Evolutionary conservation across 495 filamentous ascomycete genomes (phyloP).

Genomic region (Neurospora sp.): DNA sequence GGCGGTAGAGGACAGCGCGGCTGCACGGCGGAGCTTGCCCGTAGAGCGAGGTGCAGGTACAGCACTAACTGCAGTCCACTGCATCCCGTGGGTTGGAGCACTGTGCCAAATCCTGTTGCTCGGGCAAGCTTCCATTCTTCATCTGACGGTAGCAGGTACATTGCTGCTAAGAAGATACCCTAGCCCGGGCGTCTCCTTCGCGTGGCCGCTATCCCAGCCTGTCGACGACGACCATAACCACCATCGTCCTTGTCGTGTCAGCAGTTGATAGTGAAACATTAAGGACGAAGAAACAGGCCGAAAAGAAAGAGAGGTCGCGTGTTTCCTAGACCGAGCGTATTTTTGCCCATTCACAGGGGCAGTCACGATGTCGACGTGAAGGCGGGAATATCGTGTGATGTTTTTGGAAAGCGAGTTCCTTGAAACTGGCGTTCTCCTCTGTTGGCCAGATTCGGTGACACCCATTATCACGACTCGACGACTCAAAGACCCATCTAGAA

Average conservation of each 20-base stretch:
- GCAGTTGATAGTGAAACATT: not conserved
- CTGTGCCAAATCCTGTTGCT: not conserved
- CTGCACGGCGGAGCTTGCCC: not conserved
- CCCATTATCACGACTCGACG: not conserved
- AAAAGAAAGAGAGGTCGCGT: not conserved
- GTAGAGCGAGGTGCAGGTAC: not conserved
- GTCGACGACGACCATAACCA: not conserved
- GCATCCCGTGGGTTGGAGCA: not conserved
- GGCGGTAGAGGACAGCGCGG: not conserved
- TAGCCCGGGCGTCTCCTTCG: not conserved
- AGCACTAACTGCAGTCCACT: not conserved
- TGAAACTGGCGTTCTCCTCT: not conserved
- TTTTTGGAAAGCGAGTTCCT: not conserved
- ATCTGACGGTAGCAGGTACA: not conserved
- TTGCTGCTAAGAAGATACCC: not conserved
- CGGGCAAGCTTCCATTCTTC: not conserved
- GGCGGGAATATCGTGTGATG: not conserved
- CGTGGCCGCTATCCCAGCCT: not conserved
- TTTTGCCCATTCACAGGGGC: not conserved
- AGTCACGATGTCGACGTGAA: not conserved
- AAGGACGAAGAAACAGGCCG: not conserved
- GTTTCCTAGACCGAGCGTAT: not conserved
- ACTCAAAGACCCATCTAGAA: not conserved
- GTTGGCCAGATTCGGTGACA: not conserved
- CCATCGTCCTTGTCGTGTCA: not conserved